phyloP scores from a whole-genome alignment of 768 basidiomycete genomes.

The Rhodotorula babjevae region DNA sequence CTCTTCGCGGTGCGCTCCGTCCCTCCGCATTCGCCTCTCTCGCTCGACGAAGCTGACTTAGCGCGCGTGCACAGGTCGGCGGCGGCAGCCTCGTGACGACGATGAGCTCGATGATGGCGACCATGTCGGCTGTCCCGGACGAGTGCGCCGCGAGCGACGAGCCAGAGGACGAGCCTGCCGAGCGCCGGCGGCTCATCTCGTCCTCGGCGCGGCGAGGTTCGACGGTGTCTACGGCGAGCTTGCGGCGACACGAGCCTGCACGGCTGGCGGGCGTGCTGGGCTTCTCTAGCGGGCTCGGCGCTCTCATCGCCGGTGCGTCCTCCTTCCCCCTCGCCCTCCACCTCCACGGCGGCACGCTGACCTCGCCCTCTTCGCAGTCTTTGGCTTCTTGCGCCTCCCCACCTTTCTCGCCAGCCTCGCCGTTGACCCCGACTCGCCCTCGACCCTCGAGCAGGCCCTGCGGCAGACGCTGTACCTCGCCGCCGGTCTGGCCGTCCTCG shows the following conservation, averaged over 20 bases:
- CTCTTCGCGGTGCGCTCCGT: slow-evolving; percentile 23
- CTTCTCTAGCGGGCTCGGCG: slow-evolving; percentile 24
- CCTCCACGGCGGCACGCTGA: neutral
- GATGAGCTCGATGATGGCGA: slow-evolving; percentile 6
- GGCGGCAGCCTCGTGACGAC: slow-evolving; percentile 14
- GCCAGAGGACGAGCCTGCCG: neutral
- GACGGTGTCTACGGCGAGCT: neutral
- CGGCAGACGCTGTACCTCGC: slow-evolving; percentile 16
- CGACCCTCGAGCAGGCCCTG: neutral
- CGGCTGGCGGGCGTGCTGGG: slow-evolving; percentile 26
- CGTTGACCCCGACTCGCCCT: neutral
- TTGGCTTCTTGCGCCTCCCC: slow-evolving; percentile 31
- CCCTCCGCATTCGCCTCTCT: neutral
- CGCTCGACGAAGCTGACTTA: neutral
- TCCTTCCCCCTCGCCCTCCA: neutral
- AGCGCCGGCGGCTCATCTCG: neutral
- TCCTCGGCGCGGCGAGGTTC: neutral
- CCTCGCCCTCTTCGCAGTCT: no score
- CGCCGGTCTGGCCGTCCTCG: neutral
- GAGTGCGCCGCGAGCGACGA: neutral
- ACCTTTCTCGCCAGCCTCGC: neutral
- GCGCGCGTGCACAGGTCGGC: neutral
- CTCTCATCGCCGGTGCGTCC: slow-evolving; percentile 25
- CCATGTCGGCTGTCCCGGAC: neutral
- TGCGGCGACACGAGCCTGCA: neutral